These are phyloP conservation scores for Pecoramyces ruminantium DNA, from an alignment of 192 early-diverging fungal genomes.

Conservation along the genomic window DNA sequence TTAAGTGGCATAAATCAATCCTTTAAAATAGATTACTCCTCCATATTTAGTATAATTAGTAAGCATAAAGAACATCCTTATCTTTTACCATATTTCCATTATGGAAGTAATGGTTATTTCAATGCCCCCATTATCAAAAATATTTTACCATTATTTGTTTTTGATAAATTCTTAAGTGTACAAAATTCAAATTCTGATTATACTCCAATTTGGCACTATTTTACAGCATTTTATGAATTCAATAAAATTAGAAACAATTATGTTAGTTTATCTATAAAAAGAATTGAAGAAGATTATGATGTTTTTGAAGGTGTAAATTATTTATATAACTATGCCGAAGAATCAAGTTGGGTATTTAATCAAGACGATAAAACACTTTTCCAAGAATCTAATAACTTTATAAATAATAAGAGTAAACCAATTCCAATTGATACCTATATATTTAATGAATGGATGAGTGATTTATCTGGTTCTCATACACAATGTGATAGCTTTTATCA, in stretches of 20 bases:
- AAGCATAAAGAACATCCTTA: background rate
- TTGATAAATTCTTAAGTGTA: background rate
- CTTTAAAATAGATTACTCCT: background rate
- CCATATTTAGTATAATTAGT: background rate
- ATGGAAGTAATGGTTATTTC: background rate
- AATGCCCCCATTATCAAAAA: background rate
- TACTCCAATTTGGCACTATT: background rate
- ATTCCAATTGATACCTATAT: background rate
- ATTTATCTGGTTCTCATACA: background rate
- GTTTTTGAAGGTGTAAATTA: background rate
- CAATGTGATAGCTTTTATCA: background rate
- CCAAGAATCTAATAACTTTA: background rate
- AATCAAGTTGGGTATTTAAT: background rate
- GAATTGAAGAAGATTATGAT: background rate
- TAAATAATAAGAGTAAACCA: background rate
- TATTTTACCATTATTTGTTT: background rate
- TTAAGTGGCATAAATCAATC: background rate
- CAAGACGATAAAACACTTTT: background rate
- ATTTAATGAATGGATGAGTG: background rate
- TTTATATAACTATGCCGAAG: background rate
- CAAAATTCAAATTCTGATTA: background rate
- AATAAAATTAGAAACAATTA: background rate
- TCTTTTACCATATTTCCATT: background rate
- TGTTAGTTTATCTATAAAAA: background rate
- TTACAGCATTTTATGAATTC: background rate